Evolutionary conservation across 1,284 basidiomycete genomes (phyloP).

Genomic region (Leucoagaricus sp.): DNA sequence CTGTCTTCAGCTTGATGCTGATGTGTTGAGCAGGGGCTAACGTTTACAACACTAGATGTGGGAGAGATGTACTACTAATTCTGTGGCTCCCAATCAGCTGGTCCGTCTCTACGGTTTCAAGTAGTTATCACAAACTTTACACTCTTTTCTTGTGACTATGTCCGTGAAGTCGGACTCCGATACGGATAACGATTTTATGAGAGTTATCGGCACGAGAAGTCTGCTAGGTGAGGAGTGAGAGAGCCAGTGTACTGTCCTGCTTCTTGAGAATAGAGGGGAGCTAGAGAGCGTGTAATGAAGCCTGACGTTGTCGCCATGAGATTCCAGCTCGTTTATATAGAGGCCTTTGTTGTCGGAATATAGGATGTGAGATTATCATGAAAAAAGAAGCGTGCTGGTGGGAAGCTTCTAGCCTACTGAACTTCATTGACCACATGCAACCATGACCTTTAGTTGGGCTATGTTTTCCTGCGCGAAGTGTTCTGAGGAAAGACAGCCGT

Average conservation of each 20-base stretch:
- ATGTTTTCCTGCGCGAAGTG: too few relatives aligned
- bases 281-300: background rate
- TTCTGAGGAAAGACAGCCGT: background rate
- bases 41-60: too few relatives aligned
- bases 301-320: background rate
- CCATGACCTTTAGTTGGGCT: too few relatives aligned
- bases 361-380: background rate
- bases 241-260: background rate
- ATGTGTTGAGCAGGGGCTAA: too few relatives aligned
- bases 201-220: background rate
- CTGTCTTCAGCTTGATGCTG: too few relatives aligned
- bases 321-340: conserved; percentile 6
- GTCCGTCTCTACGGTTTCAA: too few relatives aligned
- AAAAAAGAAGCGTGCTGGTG: conserved; percentile 11
- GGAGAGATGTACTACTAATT: too few relatives aligned
- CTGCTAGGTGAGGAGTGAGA: background rate
- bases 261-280: background rate
- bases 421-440: background rate
- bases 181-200: background rate
- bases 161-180: conserved; percentile 2
- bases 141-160: background rate
- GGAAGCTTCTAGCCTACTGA: background rate
- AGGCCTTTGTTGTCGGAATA: background rate
- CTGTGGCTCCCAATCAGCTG: too few relatives aligned
- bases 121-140: background rate